phyloP scores from a whole-genome alignment of 2,329 filamentous ascomycete species.

The Xylariaceae sp. region DNA sequence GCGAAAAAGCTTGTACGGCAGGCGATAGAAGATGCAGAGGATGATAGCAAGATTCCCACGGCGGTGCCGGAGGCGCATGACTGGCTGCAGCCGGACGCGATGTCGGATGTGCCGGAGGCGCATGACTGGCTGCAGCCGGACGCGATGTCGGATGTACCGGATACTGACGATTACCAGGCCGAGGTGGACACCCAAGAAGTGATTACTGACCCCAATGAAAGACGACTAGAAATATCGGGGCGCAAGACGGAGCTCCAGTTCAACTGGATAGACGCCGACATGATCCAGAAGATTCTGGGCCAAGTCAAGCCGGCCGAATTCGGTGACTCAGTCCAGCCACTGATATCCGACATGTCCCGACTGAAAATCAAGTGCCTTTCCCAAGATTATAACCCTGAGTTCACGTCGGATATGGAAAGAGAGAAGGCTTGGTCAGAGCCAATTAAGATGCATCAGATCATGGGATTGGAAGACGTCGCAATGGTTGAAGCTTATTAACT shows the following conservation, averaged over 20 bases:
- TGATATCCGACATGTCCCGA: neutral
- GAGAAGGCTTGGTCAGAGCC: no score
- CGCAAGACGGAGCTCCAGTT: neutral
- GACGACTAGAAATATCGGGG: conserved; percentile 5
- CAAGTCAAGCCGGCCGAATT: neutral
- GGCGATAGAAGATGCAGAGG: neutral
- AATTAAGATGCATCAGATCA: no score
- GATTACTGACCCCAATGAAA: conserved; percentile 2
- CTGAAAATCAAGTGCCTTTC: no score
- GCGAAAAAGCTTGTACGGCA: conserved; percentile 4
- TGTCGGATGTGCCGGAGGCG: neutral
- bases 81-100: neutral
- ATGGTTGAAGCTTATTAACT: no score
- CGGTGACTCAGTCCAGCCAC: neutral
- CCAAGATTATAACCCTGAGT: no score
- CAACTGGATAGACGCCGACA: neutral
- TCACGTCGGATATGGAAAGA: no score
- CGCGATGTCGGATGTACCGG: neutral
- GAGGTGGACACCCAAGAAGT: neutral
- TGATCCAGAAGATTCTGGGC: neutral
- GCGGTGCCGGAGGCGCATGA: neutral
- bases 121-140: neutral
- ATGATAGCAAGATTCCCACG: neutral
- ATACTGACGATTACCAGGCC: neutral
- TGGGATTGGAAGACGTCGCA: no score